Base-by-base conservation (phyloP, 352 stramenopile species). In the Phytophthora aleatoria region DNA sequence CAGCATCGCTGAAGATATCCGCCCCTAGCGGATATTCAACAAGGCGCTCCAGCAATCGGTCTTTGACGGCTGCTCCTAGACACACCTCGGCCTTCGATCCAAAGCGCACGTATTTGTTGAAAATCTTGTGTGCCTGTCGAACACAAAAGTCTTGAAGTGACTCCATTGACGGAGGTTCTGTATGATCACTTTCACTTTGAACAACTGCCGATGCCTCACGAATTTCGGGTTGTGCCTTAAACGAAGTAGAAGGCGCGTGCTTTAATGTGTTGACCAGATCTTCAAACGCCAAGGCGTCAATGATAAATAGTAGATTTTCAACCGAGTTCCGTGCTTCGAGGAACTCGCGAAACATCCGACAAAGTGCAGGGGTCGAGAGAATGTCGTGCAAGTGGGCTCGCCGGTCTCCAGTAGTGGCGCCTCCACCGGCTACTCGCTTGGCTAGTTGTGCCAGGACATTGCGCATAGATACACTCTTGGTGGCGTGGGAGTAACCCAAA, bases 91-190 rank as follows among this genome's bases (percentile, higher is more conserved):
- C 79, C 49, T 90, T 90, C 2, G 83, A 90, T 20, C 83, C 83
- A 48, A 81, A 88, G 11, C 81, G 81, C 16, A 91, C 76, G 43
- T 87, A 91, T 59, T 91, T 91, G 65, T 83, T 90, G 61, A 89
- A 91, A 66, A 89, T 90, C 44, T 91, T 91, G 42, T 88, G 78
- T 3, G 81, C 78, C 30, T 89, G 74, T 1, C 80, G 76, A 35
- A 87, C 61, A 16, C 78, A 86, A 30, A 85, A 91, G 41, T 88
- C 79, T 39, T 85, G 61, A 12, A 80, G 76, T 2, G 78, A 85
- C 5, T 64, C 45, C 13, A 77, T 45, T 0, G 50, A 57, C 2
- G 50, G 57, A 1, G 52, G 9, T 12, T 66, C 62, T 1, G 10
- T 13, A 20, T 20, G 20, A 20, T 20, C 20, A 20, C 20, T 20